Evolutionary conservation across 2,329 filamentous ascomycete genomes (phyloP), one percentile per base, ranked within the genome.

Genomic region (Epichloe amarillans): DNA sequence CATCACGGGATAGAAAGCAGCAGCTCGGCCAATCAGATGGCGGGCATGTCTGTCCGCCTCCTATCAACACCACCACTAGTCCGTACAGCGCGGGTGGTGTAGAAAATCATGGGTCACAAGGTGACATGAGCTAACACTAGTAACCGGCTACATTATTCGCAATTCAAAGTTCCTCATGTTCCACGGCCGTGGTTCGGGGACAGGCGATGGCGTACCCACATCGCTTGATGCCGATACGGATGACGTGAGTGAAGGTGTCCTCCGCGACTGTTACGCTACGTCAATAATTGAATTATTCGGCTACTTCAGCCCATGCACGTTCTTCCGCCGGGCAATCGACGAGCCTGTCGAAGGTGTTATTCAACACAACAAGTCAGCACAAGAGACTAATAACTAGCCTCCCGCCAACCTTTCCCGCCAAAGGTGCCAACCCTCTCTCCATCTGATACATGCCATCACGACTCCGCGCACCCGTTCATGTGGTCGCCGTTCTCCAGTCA

Each of bases 21-120:
- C 40, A 26, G 40, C 40, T 26, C 11, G 40, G 40, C 17, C 40
- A 42, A 23, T 42, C 40, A 42, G 7, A 14, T n/a, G 21, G 23
- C 23, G 23, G 7, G 7, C 23, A 8, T 26, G 23, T 26, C 23
- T n/a, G 42, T 7, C 21, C 15, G 42, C 42, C 42, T 17, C 23
- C 36, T 26, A n/a, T 21, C 6, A 14, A 21, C 15, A 46, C 21
- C 14, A 46, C 48, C 41, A 38, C 33, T 5, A 17, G 17, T 17
- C 17, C 17, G 17, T 17, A n/a, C n/a, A 30, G 41, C 21, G 30
- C n/a, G 19, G 23, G 12, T 50, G 41, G 48, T 50, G 41, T 40
- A 44, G 41, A 38, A 40, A 36, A 45, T 44, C 17, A 30, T 50
- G 48, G 48, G 35, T 45, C 48, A 50, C 48, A 50, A 38, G 48